Percentiles rank a stretch among this genome's conserved stretches.
These are phyloP conservation scores for Neurospora sp. DNA, from an alignment of 495 filamentous ascomycete genomes.

Conservation along the genomic window DNA sequence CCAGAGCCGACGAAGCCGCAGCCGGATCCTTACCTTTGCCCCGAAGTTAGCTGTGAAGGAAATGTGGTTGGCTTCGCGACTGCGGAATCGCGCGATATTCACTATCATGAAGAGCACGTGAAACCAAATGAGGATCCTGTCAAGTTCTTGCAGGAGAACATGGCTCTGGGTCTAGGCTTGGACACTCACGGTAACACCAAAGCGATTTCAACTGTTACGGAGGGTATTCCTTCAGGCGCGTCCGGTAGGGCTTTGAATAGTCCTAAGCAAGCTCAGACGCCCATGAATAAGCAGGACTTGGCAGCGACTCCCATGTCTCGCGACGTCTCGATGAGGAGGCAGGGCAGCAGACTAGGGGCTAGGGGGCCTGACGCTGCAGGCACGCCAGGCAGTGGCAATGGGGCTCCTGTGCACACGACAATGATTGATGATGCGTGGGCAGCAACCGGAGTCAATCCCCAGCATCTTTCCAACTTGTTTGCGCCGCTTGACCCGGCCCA, in stretches of 20 bases:
- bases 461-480: conserved; percentile 29
- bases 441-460: conserved; percentile 35
- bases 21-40: conserved; percentile 32
- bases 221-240: not conserved
- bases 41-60: conserved; percentile 35
- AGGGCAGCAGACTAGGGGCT: conserved; percentile 26
- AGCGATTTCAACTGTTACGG: not conserved
- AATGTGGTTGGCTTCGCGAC: conserved; percentile 39
- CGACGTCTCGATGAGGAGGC: conserved; percentile 34
- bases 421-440: conserved; percentile 24
- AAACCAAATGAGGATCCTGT: conserved; percentile 43
- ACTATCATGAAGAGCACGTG: conserved; percentile 45
- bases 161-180: conserved; percentile 33
- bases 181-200: conserved; percentile 36
- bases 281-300: conserved; percentile 23
- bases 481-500: conserved; percentile 16
- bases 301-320: conserved; percentile 36
- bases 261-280: conserved; percentile 38
- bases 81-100: conserved; percentile 40
- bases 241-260: not conserved
- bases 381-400: conserved; percentile 17
- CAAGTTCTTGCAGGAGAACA: conserved; percentile 36
- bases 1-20: conserved; percentile 21
- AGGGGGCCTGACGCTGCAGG: conserved; percentile 18
- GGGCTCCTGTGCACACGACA: conserved; percentile 9